Base-by-base conservation (phyloP, 768 basidiomycete species). In the Russula abietina region DNA sequence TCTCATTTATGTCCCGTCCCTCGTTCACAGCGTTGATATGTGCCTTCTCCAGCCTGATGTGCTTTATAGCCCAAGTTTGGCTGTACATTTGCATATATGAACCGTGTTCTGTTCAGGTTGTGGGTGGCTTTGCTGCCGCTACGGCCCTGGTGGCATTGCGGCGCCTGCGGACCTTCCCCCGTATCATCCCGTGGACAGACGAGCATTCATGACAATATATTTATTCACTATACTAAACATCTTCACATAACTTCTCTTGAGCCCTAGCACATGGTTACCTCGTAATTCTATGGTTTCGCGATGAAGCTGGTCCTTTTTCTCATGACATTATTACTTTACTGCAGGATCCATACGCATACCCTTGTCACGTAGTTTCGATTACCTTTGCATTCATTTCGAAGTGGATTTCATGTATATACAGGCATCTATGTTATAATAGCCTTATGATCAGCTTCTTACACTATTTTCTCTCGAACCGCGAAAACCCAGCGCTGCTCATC, bases 401-500 rank as follows among this genome's bases (percentile, higher is more conserved):
- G 45, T 22, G 45, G 9, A 22, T 46, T 11, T 46, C 45, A 46
- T 46, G 45, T 22, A 46, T 46, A 46, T 46, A 46, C 38, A 5
- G 38, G n/a, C 43, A 46, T 22, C 24, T 22, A 46, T 22, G n/a
- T 46, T 22, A 22, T 10, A 11, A 45, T 10, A 11, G 11, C 22
- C 10, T 10, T 22, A 46, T 46, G 45, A 46, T 46, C n/a, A 12
- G 11, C 11, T 22, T 46, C 19, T 46, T 46, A 19, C 4, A 49
- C n/a, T n/a, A n/a, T n/a, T n/a, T 26, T 33, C 28, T 30, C 38
- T n/a, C 28, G 11, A 33, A 43, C 51, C 50, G 62, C 51, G 57
- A 41, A 63, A 48, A 63, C 57, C 46, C 62, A 63, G 62, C 62
- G 62, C 10, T 53, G 38, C 45, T 49, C 51, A n/a, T 36, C 7